Conservation (phyloP, 2,329 filamentous ascomycete genomes). For the Mollisiaceae sp. region DNA sequence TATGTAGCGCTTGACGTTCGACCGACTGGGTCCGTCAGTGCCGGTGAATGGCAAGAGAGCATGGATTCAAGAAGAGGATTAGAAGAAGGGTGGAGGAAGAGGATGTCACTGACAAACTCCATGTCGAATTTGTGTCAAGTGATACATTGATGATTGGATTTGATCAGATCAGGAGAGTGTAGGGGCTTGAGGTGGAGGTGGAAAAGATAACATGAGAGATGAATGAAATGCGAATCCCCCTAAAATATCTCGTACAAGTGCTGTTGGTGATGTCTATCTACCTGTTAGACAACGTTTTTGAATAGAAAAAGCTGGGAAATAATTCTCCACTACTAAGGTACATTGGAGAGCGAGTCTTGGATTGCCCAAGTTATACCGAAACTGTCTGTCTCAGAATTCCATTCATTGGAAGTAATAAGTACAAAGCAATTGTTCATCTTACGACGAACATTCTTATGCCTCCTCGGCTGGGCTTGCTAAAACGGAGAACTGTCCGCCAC, state of each 20-base stretch:
- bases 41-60: conserved; percentile 20
- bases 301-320: no score
- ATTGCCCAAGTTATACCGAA: no score
- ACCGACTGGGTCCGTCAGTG: conserved; percentile 27
- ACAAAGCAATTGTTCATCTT: no score
- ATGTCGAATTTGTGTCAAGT: conserved; percentile 27
- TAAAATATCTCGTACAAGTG: conserved; percentile 26
- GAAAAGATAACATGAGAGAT: conserved; percentile 25
- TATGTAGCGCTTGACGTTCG: conserved; percentile 24
- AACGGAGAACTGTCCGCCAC: conserved; percentile 81
- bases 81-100: conserved; percentile 18
- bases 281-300: no score
- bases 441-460: no score
- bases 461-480: conserved; percentile 51
- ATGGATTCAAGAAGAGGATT: conserved; percentile 13
- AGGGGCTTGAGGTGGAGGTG: conserved; percentile 21
- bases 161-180: conserved; percentile 29
- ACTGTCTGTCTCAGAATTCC: no score
- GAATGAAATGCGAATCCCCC: conserved; percentile 33
- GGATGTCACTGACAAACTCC: conserved; percentile 9
- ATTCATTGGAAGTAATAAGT: no score
- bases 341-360: no score
- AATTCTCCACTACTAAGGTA: no score
- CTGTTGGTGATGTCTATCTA: background rate
- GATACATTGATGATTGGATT: conserved; percentile 15